Evolutionary conservation across 2,329 filamentous ascomycete species (phyloP).

Genomic region (Aphanocladium album): DNA sequence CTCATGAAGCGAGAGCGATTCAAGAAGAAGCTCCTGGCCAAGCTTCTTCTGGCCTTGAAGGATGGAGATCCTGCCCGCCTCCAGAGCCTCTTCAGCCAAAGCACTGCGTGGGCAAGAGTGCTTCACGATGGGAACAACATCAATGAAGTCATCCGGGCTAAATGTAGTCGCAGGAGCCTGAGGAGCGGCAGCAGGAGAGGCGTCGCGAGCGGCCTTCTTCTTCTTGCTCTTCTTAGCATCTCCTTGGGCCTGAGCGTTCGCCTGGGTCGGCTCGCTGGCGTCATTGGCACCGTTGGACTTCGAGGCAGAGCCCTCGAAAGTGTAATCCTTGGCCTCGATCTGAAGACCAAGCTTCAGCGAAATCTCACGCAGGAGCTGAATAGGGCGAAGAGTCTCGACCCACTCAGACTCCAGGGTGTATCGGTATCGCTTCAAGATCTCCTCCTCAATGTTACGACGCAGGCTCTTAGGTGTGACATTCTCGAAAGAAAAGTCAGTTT

Average conservation of each 20-base stretch:
- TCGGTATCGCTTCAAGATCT: constrained; percentile 70
- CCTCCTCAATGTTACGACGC: constrained; percentile 61
- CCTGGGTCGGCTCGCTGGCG: constrained; percentile 28
- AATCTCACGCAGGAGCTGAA: constrained; percentile 86
- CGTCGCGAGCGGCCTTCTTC: constrained; percentile 55
- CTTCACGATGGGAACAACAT: constrained; percentile 91
- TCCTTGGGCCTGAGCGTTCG: constrained; percentile 38
- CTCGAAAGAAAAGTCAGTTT: constrained; percentile 78
- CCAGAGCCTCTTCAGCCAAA: constrained; percentile 89
- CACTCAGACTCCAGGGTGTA: constrained; percentile 67
- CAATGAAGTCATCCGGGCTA: constrained; percentile 77
- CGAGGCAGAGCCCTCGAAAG: constrained; percentile 27
- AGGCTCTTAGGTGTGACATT: constrained; percentile 70
- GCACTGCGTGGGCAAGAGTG: constrained; percentile 87
- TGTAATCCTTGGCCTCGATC: constrained; percentile 63
- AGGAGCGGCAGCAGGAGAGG: constrained; percentile 43
- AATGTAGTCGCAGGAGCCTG: constrained; percentile 51
- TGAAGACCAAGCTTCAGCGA: constrained; percentile 87
- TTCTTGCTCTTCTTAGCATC: constrained; percentile 57
- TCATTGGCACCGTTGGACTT: constrained; percentile 24
- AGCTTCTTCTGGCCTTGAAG: constrained; percentile 93
- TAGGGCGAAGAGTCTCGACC: constrained; percentile 60
- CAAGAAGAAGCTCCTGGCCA: constrained; percentile 90
- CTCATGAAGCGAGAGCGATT: constrained; percentile 92
- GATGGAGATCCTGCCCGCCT: constrained; percentile 94